Base-by-base conservation (phyloP, 2,329 filamentous ascomycete species). In the Cladorrhinum sp. region DNA sequence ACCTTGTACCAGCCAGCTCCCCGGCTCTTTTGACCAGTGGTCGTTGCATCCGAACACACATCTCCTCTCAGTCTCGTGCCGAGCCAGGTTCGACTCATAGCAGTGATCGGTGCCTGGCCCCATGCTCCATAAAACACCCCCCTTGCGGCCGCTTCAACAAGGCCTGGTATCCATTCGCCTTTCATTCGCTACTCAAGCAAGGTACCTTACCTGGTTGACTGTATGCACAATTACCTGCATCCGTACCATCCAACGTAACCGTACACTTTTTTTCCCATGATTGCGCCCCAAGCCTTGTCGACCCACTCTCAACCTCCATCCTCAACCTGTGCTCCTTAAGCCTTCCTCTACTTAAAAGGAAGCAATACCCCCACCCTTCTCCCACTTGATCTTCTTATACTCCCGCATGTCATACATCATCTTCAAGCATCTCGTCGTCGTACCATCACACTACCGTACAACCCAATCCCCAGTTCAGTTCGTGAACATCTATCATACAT, bases 171-270 rank as follows among this genome's bases (percentile, higher is more conserved):
- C 24, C 23, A 49, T 38, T 56, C 38, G 9, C 25, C 13, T 49
- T 25, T 49, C 22, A 56, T 56, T 56, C 53, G 53, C 38, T 49
- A 41, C 16, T 48, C 20, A 10, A 48, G 36, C 38, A 6, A 32
- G 22, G 53, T 56, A 56, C 53, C 53, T 56, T 56, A 38, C 53
- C 53, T 56, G 13, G 41, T 24, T 45, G 24, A 18, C 41, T 56
- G 24, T 49, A 56, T 56, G 53, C 53, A 56, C 53, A 38, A 56
- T 56, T 49, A 45, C 53, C 41, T 56, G 53, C 53, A 49, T 56
- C 38, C 27, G 29, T 18, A 24, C 41, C 20, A 22, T 9, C 10
- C 41, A 45, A 22, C 16, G 41, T 18, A 45, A 45, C n/a, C 41
- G 16, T 22, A 22, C 41, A 7, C 41, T 45, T 45, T 22, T n/a